A percentile compares a stretch with the other conserved stretches of the same genome.
Conservation (phyloP, 495 filamentous ascomycete species). For the Corynascus novoguineensis region DNA sequence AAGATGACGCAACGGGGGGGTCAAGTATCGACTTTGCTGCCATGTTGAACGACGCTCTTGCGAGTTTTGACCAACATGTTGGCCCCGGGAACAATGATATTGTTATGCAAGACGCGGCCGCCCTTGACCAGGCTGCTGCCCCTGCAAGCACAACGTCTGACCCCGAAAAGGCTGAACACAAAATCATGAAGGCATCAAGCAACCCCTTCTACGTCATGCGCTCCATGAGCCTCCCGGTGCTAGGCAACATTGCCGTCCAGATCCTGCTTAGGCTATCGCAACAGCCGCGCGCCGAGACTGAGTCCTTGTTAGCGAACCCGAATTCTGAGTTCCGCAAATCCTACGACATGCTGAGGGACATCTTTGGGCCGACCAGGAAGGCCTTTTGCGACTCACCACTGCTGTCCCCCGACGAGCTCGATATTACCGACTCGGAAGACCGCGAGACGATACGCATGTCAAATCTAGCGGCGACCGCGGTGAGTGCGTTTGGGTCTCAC, state of each 20-base stretch:
- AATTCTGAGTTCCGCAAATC: conserved; percentile 73
- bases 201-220: conserved; percentile 31
- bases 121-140: neutral
- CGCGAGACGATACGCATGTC: conserved; percentile 75
- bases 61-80: conserved; percentile 18
- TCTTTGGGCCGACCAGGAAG: conserved; percentile 77
- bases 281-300: conserved; percentile 53
- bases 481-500: conserved; percentile 74
- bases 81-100: neutral
- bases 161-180: conserved; percentile 20
- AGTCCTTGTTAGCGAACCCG: conserved; percentile 63
- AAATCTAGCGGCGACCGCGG: conserved; percentile 80
- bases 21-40: conserved; percentile 21
- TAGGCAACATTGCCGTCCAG: conserved; percentile 43
- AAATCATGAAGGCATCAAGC: conserved; percentile 29
- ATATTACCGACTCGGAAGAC: conserved; percentile 61
- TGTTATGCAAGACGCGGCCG: conserved; percentile 27
- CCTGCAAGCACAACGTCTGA: conserved; percentile 13
- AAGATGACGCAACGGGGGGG: conserved; percentile 3
- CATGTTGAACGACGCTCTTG: conserved; percentile 28
- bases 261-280: conserved; percentile 42
- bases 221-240: conserved; percentile 37
- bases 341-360: conserved; percentile 71
- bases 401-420: conserved; percentile 68
- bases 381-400: conserved; percentile 66